A percentile compares a stretch with the other conserved stretches of the same genome.
Conservation (phyloP, 2,329 filamentous ascomycete genomes). For the Trichoderma koningii region DNA sequence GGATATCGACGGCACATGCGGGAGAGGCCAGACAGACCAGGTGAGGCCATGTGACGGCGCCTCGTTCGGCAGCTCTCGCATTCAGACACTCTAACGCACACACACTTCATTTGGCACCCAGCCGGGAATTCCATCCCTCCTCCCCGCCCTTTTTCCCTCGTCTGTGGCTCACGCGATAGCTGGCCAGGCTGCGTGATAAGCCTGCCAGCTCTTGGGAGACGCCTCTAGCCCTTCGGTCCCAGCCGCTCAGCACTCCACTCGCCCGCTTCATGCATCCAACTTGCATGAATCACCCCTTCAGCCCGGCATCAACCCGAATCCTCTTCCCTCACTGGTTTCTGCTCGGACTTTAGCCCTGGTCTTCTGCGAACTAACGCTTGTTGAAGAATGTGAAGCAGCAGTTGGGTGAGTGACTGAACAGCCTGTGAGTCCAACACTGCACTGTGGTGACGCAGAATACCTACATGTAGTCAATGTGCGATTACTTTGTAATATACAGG, state of each 20-base stretch:
- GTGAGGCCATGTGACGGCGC: background rate
- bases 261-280: conserved; percentile 24
- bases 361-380: background rate
- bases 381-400: background rate
- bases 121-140: background rate
- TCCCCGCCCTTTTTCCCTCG: background rate
- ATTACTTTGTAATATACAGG: background rate
- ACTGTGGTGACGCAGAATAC: conserved; percentile 15
- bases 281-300: conserved; percentile 27
- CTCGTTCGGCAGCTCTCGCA: background rate
- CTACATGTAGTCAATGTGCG: background rate
- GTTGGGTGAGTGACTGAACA: background rate
- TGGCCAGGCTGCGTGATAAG: conserved; percentile 5
- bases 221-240: conserved; percentile 17
- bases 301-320: conserved; percentile 6
- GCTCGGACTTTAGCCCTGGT: background rate
- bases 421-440: background rate
- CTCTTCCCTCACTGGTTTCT: background rate
- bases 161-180: conserved; percentile 14
- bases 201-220: no score
- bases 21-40: background rate
- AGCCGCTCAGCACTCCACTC: conserved; percentile 20
- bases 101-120: background rate
- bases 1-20: conserved; percentile 2
- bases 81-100: no score